Base-by-base conservation (phyloP, 2,329 filamentous ascomycete species). In the Colletotrichum lini region DNA sequence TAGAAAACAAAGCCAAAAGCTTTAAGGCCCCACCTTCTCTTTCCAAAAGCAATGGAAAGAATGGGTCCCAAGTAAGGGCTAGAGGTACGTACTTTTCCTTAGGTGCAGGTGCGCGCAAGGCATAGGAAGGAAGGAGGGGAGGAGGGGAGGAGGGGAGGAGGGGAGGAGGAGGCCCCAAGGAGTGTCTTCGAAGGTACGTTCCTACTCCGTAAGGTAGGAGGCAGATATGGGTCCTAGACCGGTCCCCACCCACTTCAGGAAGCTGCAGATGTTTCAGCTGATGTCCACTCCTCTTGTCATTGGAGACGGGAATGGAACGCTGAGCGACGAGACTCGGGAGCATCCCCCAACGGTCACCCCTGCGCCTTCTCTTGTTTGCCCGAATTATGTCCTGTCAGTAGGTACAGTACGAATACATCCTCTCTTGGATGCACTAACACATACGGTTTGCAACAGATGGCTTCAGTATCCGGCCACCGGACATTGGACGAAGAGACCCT, bases 201-300 rank as follows among this genome's bases (percentile, higher is more conserved):
- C 30, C 30, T 30, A n/a, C 35, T 47, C 23, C 40, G 18, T 47
- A 21, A 35, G 57, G 9, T n/a, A 12, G 53, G 53, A 13, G 21
- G 49, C 16, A 18, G 65, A 30, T 30, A 9, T 21, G 45, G 66
- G 61, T 35, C 70, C 40, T 3, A 21, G 16, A 23, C 1, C n/a
- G 30, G 30, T 52, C 15, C 13, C 53, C 52, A 49, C 42, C 49
- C 60, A 21, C 53, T 40, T 40, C 35, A 61, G 65, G 53, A 70
- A 53, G 66, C 60, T 66, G 61, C 61, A 68, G 66, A 62, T 72
- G 70, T 72, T 72, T 72, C 70, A 72, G 70, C 70, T 70, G 70
- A 72, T 72, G 67, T 72, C 70, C 59, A 70, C 70, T 66, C 60
- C 49, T 70, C 70, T 70, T 66, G 66, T 70, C 70, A 62, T 61